A percentile compares a stretch with the other conserved stretches of the same genome.
phyloP scores from a whole-genome alignment of 306 rosid species.

The Cercis canadensis region DNA sequence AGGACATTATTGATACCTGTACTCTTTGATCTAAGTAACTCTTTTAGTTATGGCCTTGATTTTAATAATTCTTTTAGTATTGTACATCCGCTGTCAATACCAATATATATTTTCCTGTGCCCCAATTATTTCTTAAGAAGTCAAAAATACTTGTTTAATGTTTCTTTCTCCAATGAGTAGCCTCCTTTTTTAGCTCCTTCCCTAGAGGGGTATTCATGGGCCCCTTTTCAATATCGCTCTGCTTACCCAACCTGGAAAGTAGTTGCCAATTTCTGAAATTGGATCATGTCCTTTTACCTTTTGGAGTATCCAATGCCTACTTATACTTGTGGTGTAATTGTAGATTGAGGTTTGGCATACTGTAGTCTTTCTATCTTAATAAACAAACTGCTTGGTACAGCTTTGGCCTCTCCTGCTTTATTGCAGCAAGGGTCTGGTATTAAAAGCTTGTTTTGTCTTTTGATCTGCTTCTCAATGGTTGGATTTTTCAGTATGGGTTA shows the following conservation, averaged over 20 bases:
- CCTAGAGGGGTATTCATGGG: background rate
- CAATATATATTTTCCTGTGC: too few species aligned
- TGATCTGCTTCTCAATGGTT: background rate
- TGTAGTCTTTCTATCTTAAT: background rate
- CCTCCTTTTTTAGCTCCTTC: too few species aligned
- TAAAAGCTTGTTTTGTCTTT: slow-evolving; percentile 4
- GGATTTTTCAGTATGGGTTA: slow-evolving; percentile 4
- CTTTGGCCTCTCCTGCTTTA: background rate
- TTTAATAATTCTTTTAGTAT: background rate
- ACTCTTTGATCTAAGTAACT: slow-evolving; percentile 1
- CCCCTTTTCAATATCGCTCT: background rate
- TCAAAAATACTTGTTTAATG: background rate
- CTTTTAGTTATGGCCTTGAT: background rate
- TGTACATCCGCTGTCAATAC: background rate
- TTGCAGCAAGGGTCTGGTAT: background rate
- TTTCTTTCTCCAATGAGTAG: too few species aligned
- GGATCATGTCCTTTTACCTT: background rate
- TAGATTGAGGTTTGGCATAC: slow-evolving; percentile 14
- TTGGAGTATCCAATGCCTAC: background rate
- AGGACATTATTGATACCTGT: background rate
- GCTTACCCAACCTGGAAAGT: slow-evolving; percentile 4
- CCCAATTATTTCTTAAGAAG: too few species aligned
- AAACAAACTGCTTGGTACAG: background rate
- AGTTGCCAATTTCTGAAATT: background rate
- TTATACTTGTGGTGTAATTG: background rate